phyloP scores from a whole-genome alignment of 1,139 yeast genomes.

The Debaryomyces sp. region DNA sequence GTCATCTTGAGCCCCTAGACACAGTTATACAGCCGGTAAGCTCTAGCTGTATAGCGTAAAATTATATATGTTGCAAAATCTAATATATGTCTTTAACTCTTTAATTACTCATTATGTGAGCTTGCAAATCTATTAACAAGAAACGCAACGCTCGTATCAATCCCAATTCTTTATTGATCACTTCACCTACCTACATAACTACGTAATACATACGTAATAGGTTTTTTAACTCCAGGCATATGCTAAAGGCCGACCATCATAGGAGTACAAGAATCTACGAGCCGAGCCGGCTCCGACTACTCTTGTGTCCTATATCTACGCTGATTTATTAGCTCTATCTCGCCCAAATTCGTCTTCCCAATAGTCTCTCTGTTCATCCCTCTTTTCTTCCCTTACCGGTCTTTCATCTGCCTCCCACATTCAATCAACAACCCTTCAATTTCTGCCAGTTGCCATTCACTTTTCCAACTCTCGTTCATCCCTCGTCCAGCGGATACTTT shows the following conservation, averaged over 20 bases:
- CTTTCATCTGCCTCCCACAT: no score
- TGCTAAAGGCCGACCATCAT: background rate
- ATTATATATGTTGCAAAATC: slow-evolving; percentile 2
- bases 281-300: background rate
- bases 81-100: background rate
- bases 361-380: no score
- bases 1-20: background rate
- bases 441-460: no score
- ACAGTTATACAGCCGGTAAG: background rate
- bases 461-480: background rate
- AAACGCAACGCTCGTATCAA: background rate
- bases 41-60: background rate
- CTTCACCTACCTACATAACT: background rate
- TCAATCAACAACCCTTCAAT: no score
- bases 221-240: background rate
- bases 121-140: no score
- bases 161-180: background rate
- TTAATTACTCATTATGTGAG: background rate
- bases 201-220: background rate
- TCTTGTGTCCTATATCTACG: background rate
- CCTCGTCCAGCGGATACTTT: background rate
- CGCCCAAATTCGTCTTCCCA: background rate
- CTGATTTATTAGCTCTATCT: background rate
- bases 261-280: background rate
- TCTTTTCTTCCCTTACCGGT: no score